These are phyloP conservation scores for Moesziomyces aphidis DNA, from an alignment of 1,284 basidiomycete genomes.

Conservation along the genomic window DNA sequence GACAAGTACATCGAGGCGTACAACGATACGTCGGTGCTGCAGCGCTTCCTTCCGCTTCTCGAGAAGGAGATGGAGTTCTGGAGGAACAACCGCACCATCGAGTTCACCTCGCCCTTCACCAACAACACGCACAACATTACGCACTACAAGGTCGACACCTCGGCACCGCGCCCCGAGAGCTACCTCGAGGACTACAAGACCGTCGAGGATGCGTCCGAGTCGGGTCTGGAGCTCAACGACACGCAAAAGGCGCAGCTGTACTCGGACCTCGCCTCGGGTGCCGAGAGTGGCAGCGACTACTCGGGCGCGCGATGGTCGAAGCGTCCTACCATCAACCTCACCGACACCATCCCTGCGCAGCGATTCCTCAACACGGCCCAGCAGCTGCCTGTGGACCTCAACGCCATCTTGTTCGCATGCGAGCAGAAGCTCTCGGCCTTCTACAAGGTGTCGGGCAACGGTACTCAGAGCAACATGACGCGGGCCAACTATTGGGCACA, in stretches of 20 bases:
- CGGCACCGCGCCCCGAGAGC: slow-evolving; percentile 85
- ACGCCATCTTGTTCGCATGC: slow-evolving; percentile 78
- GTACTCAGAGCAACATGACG: slow-evolving; percentile 53
- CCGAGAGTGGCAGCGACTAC: slow-evolving; percentile 76
- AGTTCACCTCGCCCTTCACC: slow-evolving; percentile 80
- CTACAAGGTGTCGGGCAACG: slow-evolving; percentile 72
- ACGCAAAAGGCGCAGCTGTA: slow-evolving; percentile 78
- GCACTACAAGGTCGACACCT: slow-evolving; percentile 77
- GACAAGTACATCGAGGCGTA: slow-evolving; percentile 74
- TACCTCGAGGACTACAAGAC: slow-evolving; percentile 78
- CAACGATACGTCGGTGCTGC: slow-evolving; percentile 76
- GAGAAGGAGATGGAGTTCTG: slow-evolving; percentile 87
- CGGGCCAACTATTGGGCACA: slow-evolving; percentile 73
- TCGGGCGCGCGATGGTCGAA: slow-evolving; percentile 71
- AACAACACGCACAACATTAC: slow-evolving; percentile 76
- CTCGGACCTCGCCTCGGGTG: slow-evolving; percentile 85
- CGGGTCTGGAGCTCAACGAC: slow-evolving; percentile 70
- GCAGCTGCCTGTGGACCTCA: slow-evolving; percentile 81
- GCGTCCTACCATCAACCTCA: slow-evolving; percentile 70
- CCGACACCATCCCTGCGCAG: slow-evolving; percentile 73
- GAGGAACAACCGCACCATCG: slow-evolving; percentile 78
- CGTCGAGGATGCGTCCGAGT: slow-evolving; percentile 72
- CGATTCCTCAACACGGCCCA: slow-evolving; percentile 79
- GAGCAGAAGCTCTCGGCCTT: slow-evolving; percentile 69
- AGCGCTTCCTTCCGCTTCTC: slow-evolving; percentile 75